Evolutionary conservation across 2,329 filamentous ascomycete genomes (phyloP).

Genomic region (Claviceps maximensis): DNA sequence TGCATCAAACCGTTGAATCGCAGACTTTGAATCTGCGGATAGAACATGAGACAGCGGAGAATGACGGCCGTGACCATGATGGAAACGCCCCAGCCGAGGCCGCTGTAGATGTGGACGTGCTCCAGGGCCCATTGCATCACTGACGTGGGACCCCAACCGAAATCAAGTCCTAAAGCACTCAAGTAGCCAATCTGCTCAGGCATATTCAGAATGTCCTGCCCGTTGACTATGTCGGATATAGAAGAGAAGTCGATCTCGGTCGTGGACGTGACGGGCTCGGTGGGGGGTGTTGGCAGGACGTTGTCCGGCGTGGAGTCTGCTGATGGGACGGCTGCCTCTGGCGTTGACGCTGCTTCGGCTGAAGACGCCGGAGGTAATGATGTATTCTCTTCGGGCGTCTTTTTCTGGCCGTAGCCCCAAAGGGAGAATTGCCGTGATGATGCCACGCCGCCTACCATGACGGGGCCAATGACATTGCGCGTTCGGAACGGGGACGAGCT

Average conservation of each 20-base stretch:
- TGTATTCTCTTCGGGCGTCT: slow-evolving; percentile 6
- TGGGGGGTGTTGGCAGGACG: slow-evolving; percentile 9
- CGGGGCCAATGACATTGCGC: slow-evolving; percentile 13
- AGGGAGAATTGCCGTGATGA: slow-evolving; percentile 20
- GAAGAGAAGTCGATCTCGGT: slow-evolving; percentile 22
- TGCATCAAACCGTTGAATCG: slow-evolving; percentile 41
- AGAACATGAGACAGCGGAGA: slow-evolving; percentile 52
- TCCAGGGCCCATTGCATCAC: slow-evolving; percentile 67
- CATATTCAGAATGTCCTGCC: slow-evolving; percentile 40
- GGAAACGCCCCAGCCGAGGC: slow-evolving; percentile 71
- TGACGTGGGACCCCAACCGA: slow-evolving; percentile 66
- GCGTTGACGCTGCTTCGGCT: slow-evolving; percentile 8
- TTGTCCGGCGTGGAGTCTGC: slow-evolving; percentile 6
- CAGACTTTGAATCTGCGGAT: slow-evolving; percentile 34
- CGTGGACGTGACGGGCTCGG: slow-evolving; percentile 12
- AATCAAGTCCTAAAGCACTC: slow-evolving; percentile 71
- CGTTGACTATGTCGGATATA: slow-evolving; percentile 23
- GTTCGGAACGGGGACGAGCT: slow-evolving; percentile 12
- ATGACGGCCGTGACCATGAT: slow-evolving; percentile 53
- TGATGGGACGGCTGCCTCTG: slow-evolving; percentile 4
- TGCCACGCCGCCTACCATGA: slow-evolving; percentile 18
- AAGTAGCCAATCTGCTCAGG: slow-evolving; percentile 74
- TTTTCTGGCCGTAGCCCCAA: slow-evolving; percentile 22
- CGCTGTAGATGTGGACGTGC: slow-evolving; percentile 63
- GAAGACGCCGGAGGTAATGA: slow-evolving; percentile 6